Conservation (phyloP, 352 stramenopile genomes). For the Pythium volutum region DNA sequence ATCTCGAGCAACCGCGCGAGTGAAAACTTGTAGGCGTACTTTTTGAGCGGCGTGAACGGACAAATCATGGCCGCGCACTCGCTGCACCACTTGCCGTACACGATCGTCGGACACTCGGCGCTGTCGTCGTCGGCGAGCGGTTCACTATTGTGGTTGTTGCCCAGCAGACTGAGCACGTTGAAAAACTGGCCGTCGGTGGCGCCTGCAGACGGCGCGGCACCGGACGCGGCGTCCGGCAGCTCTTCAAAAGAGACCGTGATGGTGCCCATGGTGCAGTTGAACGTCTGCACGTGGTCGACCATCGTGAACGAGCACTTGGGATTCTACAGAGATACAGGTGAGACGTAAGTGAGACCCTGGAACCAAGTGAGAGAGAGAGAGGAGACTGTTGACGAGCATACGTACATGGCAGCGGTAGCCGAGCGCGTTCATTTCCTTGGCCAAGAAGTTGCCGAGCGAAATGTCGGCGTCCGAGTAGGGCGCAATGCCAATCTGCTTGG, state of each 20-base stretch:
- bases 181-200: slow-evolving; percentile 30
- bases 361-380: too few species aligned
- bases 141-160: neutral
- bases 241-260: slow-evolving; percentile 85
- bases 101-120: slow-evolving; percentile 57
- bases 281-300: slow-evolving; percentile 81
- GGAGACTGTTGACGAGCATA: too few species aligned
- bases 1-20: slow-evolving; percentile 98
- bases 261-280: slow-evolving; percentile 64
- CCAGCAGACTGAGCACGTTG: slow-evolving; percentile 44
- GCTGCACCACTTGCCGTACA: slow-evolving; percentile 98
- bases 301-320: slow-evolving; percentile 77
- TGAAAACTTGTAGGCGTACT: slow-evolving; percentile 96
- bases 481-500: slow-evolving; percentile 64
- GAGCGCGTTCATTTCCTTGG: slow-evolving; percentile 65
- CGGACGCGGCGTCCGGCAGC: slow-evolving; percentile 25
- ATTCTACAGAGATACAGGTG: slow-evolving; percentile 36
- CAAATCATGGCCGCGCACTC: slow-evolving; percentile 92
- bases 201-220: neutral
- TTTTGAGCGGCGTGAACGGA: slow-evolving; percentile 81
- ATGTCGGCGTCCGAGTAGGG: slow-evolving; percentile 67
- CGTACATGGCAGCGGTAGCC: slow-evolving; percentile 75
- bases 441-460: slow-evolving; percentile 78
- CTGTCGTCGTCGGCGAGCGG: slow-evolving; percentile 10
- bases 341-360: too few species aligned